phyloP scores from a whole-genome alignment of 495 filamentous ascomycete genomes.

The Usnea hakonensis region DNA sequence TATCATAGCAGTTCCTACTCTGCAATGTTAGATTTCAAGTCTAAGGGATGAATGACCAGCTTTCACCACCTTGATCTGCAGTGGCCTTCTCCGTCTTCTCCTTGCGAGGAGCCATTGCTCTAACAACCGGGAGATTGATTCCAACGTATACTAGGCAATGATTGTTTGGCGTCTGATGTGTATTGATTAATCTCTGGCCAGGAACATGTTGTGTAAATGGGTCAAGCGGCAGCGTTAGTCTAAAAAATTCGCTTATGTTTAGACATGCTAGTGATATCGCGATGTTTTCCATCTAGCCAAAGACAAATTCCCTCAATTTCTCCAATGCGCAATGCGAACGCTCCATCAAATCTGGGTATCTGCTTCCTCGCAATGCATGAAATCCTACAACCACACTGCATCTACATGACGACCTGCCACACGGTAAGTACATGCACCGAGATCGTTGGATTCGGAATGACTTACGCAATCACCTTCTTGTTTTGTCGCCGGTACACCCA shows the following conservation, averaged over 20 bases:
- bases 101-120: slow-evolving; percentile 45
- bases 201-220: not conserved
- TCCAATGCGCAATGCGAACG: not conserved
- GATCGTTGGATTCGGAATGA: slow-evolving; percentile 16
- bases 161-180: not conserved
- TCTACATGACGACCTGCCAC: slow-evolving; percentile 54
- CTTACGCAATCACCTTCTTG: slow-evolving; percentile 88
- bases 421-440: slow-evolving; percentile 25
- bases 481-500: slow-evolving; percentile 80
- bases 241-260: slow-evolving; percentile 4
- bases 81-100: slow-evolving; percentile 40
- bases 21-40: not conserved
- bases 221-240: not conserved
- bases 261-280: not conserved
- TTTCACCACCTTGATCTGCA: slow-evolving; percentile 34
- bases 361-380: slow-evolving; percentile 9
- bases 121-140: not conserved
- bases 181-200: not conserved
- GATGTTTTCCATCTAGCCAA: slow-evolving; percentile 12
- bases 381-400: not conserved
- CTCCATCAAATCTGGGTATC: slow-evolving; percentile 6
- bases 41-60: not conserved
- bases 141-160: not conserved
- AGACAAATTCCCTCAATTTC: not conserved
- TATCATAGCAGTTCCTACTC: slow-evolving; percentile 32